These are phyloP conservation scores for Fusarium nygamai DNA, from an alignment of 2,329 filamentous ascomycete species.

Conservation along the genomic window DNA sequence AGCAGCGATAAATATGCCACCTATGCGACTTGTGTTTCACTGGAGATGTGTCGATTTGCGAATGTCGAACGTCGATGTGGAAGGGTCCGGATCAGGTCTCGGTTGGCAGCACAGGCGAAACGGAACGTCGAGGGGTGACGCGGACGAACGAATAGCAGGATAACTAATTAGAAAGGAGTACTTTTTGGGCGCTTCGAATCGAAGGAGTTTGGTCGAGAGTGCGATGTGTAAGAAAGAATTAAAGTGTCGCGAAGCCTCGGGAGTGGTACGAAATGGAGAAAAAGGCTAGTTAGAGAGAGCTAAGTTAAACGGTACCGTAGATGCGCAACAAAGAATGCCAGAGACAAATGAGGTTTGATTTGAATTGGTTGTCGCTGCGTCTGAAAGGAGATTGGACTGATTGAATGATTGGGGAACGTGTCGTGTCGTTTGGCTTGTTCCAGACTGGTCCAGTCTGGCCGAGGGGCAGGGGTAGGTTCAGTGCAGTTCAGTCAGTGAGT, in stretches of 20 bases:
- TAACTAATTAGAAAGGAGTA: slow-evolving; percentile 30
- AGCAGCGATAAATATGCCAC: slow-evolving; percentile 5
- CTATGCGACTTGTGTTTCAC: slow-evolving; percentile 16
- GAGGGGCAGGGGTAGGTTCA: background rate
- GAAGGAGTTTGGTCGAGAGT: slow-evolving; percentile 8
- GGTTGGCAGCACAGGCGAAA: slow-evolving; percentile 19
- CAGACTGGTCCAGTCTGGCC: slow-evolving; percentile 17
- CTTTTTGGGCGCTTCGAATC: slow-evolving; percentile 2
- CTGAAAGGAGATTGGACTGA: slow-evolving; percentile 38
- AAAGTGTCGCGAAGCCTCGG: slow-evolving; percentile 6
- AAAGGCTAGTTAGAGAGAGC: slow-evolving; percentile 8
- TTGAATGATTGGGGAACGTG: slow-evolving; percentile 27
- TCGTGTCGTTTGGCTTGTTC: slow-evolving; percentile 36
- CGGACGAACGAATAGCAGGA: slow-evolving; percentile 27
- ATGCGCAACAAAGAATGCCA: slow-evolving; percentile 39
- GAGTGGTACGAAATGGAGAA: slow-evolving; percentile 4
- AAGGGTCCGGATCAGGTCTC: slow-evolving; percentile 29
- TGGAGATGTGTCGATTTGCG: background rate
- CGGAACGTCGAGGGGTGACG: slow-evolving; percentile 17
- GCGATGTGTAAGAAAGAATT: slow-evolving; percentile 11
- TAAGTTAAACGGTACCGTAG: background rate
- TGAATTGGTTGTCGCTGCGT: slow-evolving; percentile 27
- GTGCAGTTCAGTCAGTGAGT: background rate
- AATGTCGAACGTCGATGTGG: slow-evolving; percentile 11
- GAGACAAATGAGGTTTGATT: slow-evolving; percentile 41